Evolutionary conservation across 139 green algal species (phyloP), one percentile per base, ranked within the genome.

Genomic region (Picochlorum sp.): DNA sequence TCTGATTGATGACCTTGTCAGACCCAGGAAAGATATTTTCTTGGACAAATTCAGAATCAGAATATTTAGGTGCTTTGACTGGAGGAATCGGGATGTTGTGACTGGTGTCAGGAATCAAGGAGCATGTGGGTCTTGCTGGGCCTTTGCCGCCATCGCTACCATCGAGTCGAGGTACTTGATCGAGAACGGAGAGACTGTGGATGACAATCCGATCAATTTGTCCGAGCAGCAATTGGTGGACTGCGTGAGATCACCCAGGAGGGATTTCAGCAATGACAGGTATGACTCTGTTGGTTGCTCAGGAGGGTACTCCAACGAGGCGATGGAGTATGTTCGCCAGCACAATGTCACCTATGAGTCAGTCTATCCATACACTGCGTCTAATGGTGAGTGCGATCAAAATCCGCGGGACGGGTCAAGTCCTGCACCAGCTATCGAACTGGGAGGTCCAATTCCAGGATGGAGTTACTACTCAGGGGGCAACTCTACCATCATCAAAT

Each of bases 81-180:
- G 51, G 51, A 38, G 21, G 51, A 59, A 59, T 31, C 6, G 7
- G 51, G 21, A 59, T 28, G 23, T 38, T 16, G 51, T 59, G n/a
- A 59, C 51, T 3, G 13, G 21, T 7, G 21, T 59, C 26, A 59
- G 23, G 11, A 59, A 41, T 18, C 51, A 59, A 59, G 21, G 51
- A 21, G 30, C 14, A 0, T 73, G 66, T 47, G 66, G 66, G 41
- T 68, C 58, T 2, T 73, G 66, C 66, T 73, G 66, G 66, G 66
- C 66, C 15, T 73, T 60, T 50, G 58, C 66, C 23, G 58, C 66
- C 23, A 24, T 30, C 16, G 58, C 28, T 6, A 57, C 66, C 6
- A 26, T 73, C 10, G 66, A 73, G 55, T 73, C 66, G 1, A 18
- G 38, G 1, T 73, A 68, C 44, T 38, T 68, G 21, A 73, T 73